These are phyloP conservation scores for Eimeria necatrix DNA, from an alignment of 169 alveolate genomes.

Conservation along the genomic window DNA sequence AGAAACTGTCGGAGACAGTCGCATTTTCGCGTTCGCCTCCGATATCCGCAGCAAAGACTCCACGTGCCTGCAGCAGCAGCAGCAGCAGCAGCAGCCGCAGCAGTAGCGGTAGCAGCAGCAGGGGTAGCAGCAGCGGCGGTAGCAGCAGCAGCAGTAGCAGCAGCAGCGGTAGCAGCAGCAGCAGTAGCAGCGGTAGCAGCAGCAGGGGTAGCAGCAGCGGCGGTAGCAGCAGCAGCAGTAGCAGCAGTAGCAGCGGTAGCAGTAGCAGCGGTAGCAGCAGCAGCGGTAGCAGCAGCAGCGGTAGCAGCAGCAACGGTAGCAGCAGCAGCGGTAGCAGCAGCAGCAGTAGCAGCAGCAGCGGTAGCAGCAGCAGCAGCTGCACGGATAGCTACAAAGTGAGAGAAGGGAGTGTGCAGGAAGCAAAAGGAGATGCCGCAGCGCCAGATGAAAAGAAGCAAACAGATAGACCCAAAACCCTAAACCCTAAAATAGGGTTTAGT, in stretches of 20 bases:
- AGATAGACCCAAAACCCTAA: no score
- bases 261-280: no score
- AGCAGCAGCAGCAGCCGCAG: no score
- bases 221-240: background rate
- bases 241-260: no score
- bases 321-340: background rate
- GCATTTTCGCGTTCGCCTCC: slow-evolving; percentile 98
- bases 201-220: no score
- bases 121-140: background rate
- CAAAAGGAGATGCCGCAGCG: no score
- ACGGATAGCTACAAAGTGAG: no score
- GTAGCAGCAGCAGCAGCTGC: background rate
- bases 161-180: background rate
- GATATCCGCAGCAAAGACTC: slow-evolving; percentile 98
- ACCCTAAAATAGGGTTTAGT: no score
- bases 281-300: no score
- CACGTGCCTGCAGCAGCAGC: slow-evolving; percentile 90
- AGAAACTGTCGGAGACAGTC: slow-evolving; percentile 96
- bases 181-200: background rate
- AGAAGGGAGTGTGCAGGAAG: no score
- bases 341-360: background rate
- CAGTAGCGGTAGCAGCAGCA: no score
- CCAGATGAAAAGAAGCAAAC: no score
- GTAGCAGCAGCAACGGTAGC: background rate
- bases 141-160: background rate